Base-by-base conservation (phyloP, 495 filamentous ascomycete species). In the Rhizodiscina lignyota region DNA sequence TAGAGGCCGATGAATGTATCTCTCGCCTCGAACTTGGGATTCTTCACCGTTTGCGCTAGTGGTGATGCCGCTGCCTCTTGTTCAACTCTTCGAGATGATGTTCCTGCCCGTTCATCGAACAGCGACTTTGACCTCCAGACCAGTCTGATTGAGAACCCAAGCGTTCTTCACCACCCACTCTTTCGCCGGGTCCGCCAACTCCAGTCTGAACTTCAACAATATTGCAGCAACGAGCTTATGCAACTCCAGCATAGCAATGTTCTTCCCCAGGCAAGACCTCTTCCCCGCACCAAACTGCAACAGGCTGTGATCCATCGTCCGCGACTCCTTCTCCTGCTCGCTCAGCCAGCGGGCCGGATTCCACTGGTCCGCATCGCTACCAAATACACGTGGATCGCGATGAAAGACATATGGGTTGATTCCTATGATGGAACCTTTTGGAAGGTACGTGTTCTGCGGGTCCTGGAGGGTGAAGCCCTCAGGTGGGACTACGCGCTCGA, bases 301-400 rank as follows among this genome's bases (percentile, higher is more conserved):
- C 28, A 21, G 12, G 0, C 29, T 10, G 11, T 22, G 19, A 12
- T 43, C 32, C 41, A 43, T 40, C 18, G 18, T 22, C 17, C 15
- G 18, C 16, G 23, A 16, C 4, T 37, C 28, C 18, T 11, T 26
- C 10, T 35, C 11, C 13, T 19, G 30, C 2, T 21, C 24, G 6
- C 35, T 22, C 30, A 42, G n/a, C 42, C 42, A 44, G 13, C 42
- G 39, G 15, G 41, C 42, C 3, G 42, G 37, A 15, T 19, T 15
- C 13, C 41, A 44, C 18, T 18, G 11, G 39, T 44, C 39, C 8
- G 33, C 27, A 30, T 44, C 32, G 11, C 26, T 21, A 20, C 42
- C 42, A 32, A 44, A 44, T 4, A 41, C 15, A 10, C 26, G 26
- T 17, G 32, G 20, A 19, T 42, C 34, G 6, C 42, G 40, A 18